These are phyloP conservation scores for Apiospora rasikravindrae DNA, from an alignment of 2,329 filamentous ascomycete genomes.

Conservation along the genomic window DNA sequence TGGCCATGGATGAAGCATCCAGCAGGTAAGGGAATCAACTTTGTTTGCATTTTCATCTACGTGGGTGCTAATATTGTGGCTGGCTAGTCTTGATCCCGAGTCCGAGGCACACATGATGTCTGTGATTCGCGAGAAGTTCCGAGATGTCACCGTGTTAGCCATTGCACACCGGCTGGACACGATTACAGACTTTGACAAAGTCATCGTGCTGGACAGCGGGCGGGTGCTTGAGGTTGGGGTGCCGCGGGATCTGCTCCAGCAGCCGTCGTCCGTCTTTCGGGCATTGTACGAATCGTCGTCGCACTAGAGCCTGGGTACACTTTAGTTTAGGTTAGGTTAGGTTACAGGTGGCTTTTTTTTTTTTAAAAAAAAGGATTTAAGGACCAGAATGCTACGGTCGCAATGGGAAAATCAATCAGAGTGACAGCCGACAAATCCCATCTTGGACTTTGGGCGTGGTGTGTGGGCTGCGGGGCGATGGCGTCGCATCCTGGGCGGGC, in stretches of 20 bases:
- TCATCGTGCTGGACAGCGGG: constrained; percentile 61
- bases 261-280: not conserved
- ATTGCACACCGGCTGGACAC: constrained; percentile 56
- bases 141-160: constrained; percentile 10
- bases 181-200: constrained; percentile 60
- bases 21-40: constrained; percentile 3
- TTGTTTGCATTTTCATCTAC: not conserved
- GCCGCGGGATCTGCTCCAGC: constrained; percentile 55
- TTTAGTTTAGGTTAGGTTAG: too few relatives aligned
- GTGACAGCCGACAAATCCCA: not conserved
- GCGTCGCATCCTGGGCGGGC: not conserved
- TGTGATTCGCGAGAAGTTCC: constrained; percentile 21
- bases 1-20: constrained; percentile 21
- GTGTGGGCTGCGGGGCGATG: not conserved
- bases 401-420: not conserved
- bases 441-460: not conserved
- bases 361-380: too few relatives aligned
- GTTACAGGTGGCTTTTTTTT: too few relatives aligned
- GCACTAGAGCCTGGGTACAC: not conserved
- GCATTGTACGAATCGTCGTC: constrained; percentile 11
- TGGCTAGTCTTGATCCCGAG: constrained; percentile 1
- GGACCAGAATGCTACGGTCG: not conserved
- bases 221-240: constrained; percentile 60
- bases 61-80: not conserved
- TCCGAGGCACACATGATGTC: constrained; percentile 17